Evolutionary conservation across 2,329 filamentous ascomycete genomes (phyloP).

Genomic region (Diaporthe helianthi): DNA sequence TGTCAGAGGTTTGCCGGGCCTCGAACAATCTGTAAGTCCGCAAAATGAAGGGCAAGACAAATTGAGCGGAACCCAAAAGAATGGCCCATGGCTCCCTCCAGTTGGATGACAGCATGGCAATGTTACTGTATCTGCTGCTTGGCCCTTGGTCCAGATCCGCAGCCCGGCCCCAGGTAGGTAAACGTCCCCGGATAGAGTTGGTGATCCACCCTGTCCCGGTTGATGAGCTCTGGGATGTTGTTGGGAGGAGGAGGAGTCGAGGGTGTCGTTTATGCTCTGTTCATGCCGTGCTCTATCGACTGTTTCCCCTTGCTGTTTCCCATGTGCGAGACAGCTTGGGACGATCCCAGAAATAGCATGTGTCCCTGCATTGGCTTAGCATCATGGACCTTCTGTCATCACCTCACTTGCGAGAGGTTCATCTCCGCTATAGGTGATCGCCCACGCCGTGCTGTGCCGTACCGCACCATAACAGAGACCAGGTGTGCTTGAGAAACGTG

Average conservation of each 20-base stretch:
- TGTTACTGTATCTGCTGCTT: not conserved
- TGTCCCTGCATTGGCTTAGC: not conserved
- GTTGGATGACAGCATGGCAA: not conserved
- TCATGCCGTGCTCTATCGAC: not conserved
- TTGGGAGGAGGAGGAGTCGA: not conserved
- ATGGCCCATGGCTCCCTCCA: not conserved
- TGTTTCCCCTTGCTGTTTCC: conserved; percentile 10
- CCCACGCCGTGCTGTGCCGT: not conserved
- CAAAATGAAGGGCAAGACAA: not conserved
- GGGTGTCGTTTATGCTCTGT: not conserved
- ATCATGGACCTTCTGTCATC: not conserved
- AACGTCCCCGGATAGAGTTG: conserved; percentile 12
- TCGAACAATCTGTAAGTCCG: not conserved
- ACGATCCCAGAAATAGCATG: not conserved
- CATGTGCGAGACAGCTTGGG: not conserved
- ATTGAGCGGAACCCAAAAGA: not conserved
- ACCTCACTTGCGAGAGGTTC: not conserved
- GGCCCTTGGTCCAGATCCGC: not conserved
- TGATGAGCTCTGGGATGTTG: not conserved
- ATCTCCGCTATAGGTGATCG: not conserved
- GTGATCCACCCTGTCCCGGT: conserved; percentile 2
- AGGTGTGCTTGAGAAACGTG: not conserved
- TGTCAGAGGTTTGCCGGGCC: conserved; percentile 6
- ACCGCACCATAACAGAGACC: not conserved
- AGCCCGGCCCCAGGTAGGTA: not conserved